Conservation (phyloP, 192 early-diverging fungal genomes). For the Coemansia sp. region DNA sequence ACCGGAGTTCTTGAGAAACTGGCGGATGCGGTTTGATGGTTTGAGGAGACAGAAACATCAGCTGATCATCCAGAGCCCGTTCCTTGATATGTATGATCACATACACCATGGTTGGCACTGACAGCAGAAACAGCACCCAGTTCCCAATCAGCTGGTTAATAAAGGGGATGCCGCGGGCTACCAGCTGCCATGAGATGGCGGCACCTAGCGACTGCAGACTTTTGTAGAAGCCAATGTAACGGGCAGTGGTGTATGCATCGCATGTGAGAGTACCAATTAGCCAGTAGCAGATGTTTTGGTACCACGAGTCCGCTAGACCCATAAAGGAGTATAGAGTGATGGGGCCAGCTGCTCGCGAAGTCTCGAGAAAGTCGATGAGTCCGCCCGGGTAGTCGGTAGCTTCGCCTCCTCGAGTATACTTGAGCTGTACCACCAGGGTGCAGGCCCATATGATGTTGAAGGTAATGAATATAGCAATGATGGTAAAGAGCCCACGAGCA, state of each 20-base stretch:
- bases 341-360: conserved; percentile 55
- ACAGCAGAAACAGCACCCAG: conserved; percentile 34
- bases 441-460: conserved; percentile 61
- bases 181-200: conserved; percentile 68
- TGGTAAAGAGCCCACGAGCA: conserved; percentile 58
- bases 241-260: conserved; percentile 65
- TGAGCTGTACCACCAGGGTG: conserved; percentile 58
- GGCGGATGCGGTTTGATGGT: conserved; percentile 4
- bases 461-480: conserved; percentile 36
- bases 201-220: conserved; percentile 71
- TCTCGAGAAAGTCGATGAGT: conserved; percentile 33
- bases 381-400: conserved; percentile 13
- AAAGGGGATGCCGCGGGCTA: conserved; percentile 50
- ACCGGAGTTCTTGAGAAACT: background rate
- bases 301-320: conserved; percentile 76
- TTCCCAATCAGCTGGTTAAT: conserved; percentile 52
- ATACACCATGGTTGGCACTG: conserved; percentile 42
- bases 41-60: conserved; percentile 19
- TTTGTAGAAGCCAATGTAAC: conserved; percentile 83
- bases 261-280: conserved; percentile 81
- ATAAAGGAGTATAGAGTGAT: conserved; percentile 68
- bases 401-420: conserved; percentile 40
- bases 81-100: conserved; percentile 32
- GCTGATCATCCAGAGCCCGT: conserved; percentile 34
- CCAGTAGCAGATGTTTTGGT: conserved; percentile 79